Conservation (phyloP, 2,329 filamentous ascomycete genomes). For the Lojkania enalia region DNA sequence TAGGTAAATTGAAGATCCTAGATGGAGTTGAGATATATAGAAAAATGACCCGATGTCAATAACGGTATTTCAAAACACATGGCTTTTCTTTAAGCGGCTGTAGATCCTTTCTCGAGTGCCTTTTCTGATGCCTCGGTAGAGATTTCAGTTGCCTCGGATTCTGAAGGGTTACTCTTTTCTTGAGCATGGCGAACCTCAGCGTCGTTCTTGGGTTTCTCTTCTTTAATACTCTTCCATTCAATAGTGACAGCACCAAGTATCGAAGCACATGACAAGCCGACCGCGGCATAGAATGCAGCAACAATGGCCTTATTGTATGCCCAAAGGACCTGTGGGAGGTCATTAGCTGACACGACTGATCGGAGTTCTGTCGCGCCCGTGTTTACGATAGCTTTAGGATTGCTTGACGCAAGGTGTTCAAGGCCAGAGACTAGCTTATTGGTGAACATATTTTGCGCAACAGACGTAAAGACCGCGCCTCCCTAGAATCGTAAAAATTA, state of each 20-base stretch:
- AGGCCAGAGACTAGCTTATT: not conserved
- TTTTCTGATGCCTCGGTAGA: too few species aligned
- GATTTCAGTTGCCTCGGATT: too few species aligned
- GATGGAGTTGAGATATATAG: constrained; percentile 54
- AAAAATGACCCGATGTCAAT: constrained; percentile 53
- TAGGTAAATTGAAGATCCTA: too few species aligned
- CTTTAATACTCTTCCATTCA: constrained; percentile 62
- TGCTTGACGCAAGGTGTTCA: not conserved
- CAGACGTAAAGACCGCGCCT: constrained; percentile 46
- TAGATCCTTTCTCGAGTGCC: too few species aligned
- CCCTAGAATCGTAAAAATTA: too few species aligned
- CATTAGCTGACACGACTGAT: not conserved
- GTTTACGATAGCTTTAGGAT: not conserved
- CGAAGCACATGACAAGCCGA: constrained; percentile 50
- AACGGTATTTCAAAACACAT: too few species aligned
- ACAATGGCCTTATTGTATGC: constrained; percentile 46
- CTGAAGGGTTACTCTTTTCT: too few species aligned
- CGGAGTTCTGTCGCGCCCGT: not conserved
- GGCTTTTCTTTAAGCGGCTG: too few species aligned
- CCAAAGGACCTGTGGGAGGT: not conserved
- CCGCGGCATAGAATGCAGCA: constrained; percentile 58
- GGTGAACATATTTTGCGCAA: constrained; percentile 46
- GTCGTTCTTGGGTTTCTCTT: constrained; percentile 44
- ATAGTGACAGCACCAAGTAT: constrained; percentile 55
- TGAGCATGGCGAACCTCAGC: too few species aligned